Base-by-base conservation (phyloP, 192 early-diverging fungal genomes). In the Coemansia umbellata region DNA sequence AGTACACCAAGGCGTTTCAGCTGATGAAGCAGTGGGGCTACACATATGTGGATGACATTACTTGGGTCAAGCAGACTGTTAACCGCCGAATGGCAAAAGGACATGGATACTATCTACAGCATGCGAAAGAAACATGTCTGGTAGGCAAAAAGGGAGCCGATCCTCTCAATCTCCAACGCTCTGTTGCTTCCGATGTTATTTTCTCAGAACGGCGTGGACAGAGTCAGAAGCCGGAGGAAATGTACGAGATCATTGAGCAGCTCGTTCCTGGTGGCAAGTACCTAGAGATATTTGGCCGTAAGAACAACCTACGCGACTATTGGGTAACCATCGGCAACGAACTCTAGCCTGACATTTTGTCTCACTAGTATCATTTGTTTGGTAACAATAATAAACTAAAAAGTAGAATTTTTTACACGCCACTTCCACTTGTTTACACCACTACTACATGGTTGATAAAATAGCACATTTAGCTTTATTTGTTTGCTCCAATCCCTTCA, bases 261-360 rank as follows among this genome's bases (percentile, higher is more conserved):
- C 78, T 97, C 37, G 84, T 95, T 1, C 94, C 94, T 28, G 82
- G 89, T 67, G 93, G 91, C 44, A 86, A 87, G 54, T 94, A 95
- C 67, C 79, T 95, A 13, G 91, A 96, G 61, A 97, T 95, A 47
- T 95, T 95, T 85, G 93, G 94, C 23, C 83, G 94, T 52, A 92
- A 93, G 56, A 97, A 97, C 74, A 97, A 97, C 61, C 78, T 97
- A 26, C 75, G 94, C 45, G 92, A 95, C 74, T 92, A 88, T 59
- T 97, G 94, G 94, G 92, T 97, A 22, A 97, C 94, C 10, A 82
- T 97, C 58, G 94, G 94, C 48, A 97, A 97, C 65, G 94, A 97
- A 67, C 80, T 96, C n/a, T 96, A 80, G 54, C 14, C 17, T 22
- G n/a, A n/a, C n/a, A n/a, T n/a, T n/a, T n/a, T n/a, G n/a, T n/a